Evolutionary conservation across 1,284 basidiomycete genomes (phyloP).

Genomic region (Marasmius tenuissimus): DNA sequence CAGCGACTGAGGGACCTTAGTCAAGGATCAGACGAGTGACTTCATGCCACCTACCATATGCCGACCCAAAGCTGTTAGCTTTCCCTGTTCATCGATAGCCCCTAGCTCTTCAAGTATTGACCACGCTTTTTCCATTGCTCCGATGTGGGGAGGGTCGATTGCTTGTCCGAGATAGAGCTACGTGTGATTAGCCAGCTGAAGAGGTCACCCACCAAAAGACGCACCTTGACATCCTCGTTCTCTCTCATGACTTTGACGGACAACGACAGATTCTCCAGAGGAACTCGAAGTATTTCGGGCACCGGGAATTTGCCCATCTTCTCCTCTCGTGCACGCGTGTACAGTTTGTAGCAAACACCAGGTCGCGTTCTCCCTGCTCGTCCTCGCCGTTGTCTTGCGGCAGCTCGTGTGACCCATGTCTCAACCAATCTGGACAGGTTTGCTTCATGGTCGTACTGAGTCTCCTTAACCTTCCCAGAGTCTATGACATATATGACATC

Average conservation of each 20-base stretch:
- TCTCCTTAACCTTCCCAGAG: conserved; percentile 89
- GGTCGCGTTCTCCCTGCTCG: conserved; percentile 88
- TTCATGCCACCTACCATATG: conserved; percentile 60
- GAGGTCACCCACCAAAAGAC: conserved; percentile 15
- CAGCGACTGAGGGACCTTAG: conserved; percentile 52
- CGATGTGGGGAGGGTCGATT: conserved; percentile 80
- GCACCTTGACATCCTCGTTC: conserved; percentile 77
- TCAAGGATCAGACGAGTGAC: conserved; percentile 8
- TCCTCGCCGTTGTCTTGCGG: conserved; percentile 83
- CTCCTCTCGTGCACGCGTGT: conserved; percentile 73
- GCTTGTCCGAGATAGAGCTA: conserved; percentile 67
- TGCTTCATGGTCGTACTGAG: conserved; percentile 75
- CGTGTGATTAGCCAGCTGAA: not conserved
- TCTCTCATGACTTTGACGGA: conserved; percentile 84
- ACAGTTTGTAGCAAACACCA: conserved; percentile 84
- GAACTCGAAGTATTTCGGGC: conserved; percentile 90
- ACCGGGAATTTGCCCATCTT: conserved; percentile 74
- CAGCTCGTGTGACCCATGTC: conserved; percentile 79
- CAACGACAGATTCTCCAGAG: conserved; percentile 82
- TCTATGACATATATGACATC: conserved; percentile 88
- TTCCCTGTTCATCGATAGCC: conserved; percentile 65
- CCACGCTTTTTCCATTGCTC: conserved; percentile 81
- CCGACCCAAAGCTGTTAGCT: conserved; percentile 80
- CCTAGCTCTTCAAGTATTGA: conserved; percentile 76
- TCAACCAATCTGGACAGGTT: conserved; percentile 81